Evolutionary conservation across 2,329 filamentous ascomycete species (phyloP).

Genomic region (Nemania bipapillata): DNA sequence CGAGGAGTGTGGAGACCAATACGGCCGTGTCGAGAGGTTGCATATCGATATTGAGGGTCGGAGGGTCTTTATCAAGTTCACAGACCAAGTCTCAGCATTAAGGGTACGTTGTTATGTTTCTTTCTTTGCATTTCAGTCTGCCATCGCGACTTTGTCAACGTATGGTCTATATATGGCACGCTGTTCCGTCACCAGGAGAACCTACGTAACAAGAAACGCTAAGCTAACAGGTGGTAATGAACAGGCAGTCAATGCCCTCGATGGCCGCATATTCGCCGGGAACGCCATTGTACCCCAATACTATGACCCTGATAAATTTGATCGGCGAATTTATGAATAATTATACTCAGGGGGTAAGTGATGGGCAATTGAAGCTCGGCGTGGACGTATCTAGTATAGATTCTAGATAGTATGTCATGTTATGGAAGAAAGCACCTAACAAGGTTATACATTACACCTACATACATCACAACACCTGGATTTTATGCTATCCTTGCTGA

Average conservation of each 20-base stretch:
- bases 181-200: neutral
- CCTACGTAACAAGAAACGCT: constrained; percentile 8
- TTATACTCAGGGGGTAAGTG: constrained; percentile 9
- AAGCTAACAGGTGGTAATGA: constrained; percentile 11
- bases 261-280: constrained; percentile 88
- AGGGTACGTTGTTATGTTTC: constrained; percentile 67
- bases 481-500: neutral
- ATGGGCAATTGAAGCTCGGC: neutral
- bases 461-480: neutral
- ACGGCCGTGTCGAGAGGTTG: constrained; percentile 83
- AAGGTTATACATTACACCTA: neutral
- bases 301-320: constrained; percentile 85
- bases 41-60: constrained; percentile 73
- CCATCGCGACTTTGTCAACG: neutral
- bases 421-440: neutral
- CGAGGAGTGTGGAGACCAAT: constrained; percentile 90
- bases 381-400: neutral
- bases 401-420: neutral
- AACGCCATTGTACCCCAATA: constrained; percentile 85
- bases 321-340: constrained; percentile 68
- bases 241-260: constrained; percentile 87
- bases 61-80: constrained; percentile 93
- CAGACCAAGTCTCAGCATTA: constrained; percentile 82
- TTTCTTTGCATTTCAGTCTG: neutral
- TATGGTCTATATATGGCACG: neutral